Evolutionary conservation across 176 grass and related monocot genomes (phyloP).

Genomic region (Tuctoria greenei): DNA sequence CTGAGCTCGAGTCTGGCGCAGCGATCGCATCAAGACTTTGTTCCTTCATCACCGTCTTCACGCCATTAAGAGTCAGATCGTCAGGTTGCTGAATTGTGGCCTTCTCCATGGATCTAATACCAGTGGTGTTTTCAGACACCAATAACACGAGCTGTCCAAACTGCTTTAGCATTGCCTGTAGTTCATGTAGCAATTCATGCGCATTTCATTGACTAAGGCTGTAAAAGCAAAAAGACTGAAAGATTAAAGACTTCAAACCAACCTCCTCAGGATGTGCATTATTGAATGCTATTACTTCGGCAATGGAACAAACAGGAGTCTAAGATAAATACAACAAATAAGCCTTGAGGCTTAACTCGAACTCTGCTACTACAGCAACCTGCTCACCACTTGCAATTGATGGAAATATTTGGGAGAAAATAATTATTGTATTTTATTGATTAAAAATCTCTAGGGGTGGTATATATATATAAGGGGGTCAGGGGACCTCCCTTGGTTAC

Average conservation of each 20-base stretch:
- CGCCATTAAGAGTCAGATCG: slow-evolving; percentile 9
- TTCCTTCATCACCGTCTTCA: slow-evolving; percentile 44
- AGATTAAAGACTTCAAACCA: not conserved
- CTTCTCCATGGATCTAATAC: no score
- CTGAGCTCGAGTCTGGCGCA: not conserved
- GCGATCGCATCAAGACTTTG: slow-evolving; percentile 48
- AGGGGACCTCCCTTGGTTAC: no score
- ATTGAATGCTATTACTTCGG: slow-evolving; percentile 71
- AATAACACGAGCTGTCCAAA: no score
- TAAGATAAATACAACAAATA: slow-evolving; percentile 47
- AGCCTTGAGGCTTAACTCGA: slow-evolving; percentile 49
- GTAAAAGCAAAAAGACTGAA: not conserved
- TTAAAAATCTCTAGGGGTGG: no score
- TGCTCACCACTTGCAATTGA: slow-evolving; percentile 50
- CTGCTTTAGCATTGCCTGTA: no score
- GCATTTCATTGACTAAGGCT: no score
- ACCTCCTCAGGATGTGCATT: slow-evolving; percentile 45
- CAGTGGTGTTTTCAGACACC: no score
- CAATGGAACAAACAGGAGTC: slow-evolving; percentile 54
- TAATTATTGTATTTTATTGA: no score
- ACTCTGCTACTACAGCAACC: slow-evolving; percentile 49
- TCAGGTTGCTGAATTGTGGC: no score
- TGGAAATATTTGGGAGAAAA: no score
- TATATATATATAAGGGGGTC: no score
- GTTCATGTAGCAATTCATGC: no score